Evolutionary conservation across 371 early-diverging fungal species (phyloP), one percentile per base, ranked within the genome.

Genomic region (Sporodiniella umbellata): DNA sequence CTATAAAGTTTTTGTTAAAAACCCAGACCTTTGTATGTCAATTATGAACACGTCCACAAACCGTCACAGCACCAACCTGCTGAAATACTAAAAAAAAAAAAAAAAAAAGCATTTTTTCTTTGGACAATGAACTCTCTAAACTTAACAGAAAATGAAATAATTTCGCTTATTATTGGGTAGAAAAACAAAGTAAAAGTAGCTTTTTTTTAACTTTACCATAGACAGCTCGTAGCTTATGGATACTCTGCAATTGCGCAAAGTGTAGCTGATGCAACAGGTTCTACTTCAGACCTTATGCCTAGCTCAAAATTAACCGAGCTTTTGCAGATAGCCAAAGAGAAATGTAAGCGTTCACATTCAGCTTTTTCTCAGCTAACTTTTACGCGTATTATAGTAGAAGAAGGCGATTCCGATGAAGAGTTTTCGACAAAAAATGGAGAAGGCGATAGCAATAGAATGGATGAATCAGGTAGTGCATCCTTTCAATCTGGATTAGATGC

Each of bases 171-270:
- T 33, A 67, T 81, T 26, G 69, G 83, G 83, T 79, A 70, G 7
- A 1, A 19, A 17, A 17, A 24, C 24, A 15, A 1, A 11, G 11
- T 35, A 15, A 14, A 39, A 12, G 33, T 42, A n/a, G 11, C 19
- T 19, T 33, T 31, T 35, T 10, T 18, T 25, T 42, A 33, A 8
- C 17, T 21, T 21, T 42, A n/a, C 21, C 6, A 37, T 53, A 85
- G 86, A 42, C 86, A 85, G 67, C 70, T 85, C 25, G 68, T 81
- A 38, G 80, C 79, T 4, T 83, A 81, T 61, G 86, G 86, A 21
- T 82, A 78, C 49, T 73, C 78, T 6, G 65, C 81, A 35, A 68
- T 83, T 8, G 86, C 86, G 6, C 74, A 74, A 56, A 67, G 70
- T 45, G 81, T 85, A 8, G 80, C 79, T 40, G 79, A 81, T 55